Evolutionary conservation across 768 basidiomycete species (phyloP), one percentile per base, ranked within the genome.

Genomic region (Thelephora ganbajun): DNA sequence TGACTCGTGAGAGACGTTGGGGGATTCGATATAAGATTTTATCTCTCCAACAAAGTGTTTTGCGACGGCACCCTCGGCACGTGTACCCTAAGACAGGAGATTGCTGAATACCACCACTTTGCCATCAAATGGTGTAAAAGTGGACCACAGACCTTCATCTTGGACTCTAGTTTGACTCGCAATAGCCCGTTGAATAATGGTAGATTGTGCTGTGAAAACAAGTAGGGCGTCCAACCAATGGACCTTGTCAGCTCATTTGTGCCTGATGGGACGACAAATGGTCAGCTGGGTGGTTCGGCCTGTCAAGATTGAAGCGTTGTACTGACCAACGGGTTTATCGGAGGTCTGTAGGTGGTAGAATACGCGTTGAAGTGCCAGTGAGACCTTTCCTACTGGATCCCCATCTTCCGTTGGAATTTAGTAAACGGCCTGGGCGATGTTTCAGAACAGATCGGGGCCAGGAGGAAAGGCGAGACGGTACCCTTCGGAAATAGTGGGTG

Each of bases 291-390:
- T n/a, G n/a, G n/a, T n/a, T n/a, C 23, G 9, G 41, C 45, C 43
- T 16, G 12, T 11, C 18, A 35, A 2, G 12, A 22, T 9, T n/a
- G 30, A 22, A 19, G 26, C 13, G 96, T 89, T 57, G 91, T 89
- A n/a, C n/a, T n/a, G n/a, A n/a, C n/a, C n/a, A n/a, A n/a, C n/a
- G n/a, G n/a, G n/a, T n/a, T n/a, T n/a, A 61, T 96, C 91, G 16
- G 94, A 97, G 0, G 92, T 93, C 60, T 98, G 96, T 3, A 99
- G 69, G 56, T 96, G 91, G 62, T 98, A 99, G 64, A 99, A 98
- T 14, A 96, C 96, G 26, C 96, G 81, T 61, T 99, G n/a, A n/a
- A n/a, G n/a, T n/a, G n/a, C n/a, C n/a, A n/a, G n/a, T n/a, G n/a
- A n/a, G n/a, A n/a, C n/a, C 53, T 88, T 92, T 63, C 98, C 93